Percentiles rank a stretch among this genome's conserved stretches.
Conservation (phyloP, 2,329 filamentous ascomycete species). For the Ciborinia camelliae region DNA sequence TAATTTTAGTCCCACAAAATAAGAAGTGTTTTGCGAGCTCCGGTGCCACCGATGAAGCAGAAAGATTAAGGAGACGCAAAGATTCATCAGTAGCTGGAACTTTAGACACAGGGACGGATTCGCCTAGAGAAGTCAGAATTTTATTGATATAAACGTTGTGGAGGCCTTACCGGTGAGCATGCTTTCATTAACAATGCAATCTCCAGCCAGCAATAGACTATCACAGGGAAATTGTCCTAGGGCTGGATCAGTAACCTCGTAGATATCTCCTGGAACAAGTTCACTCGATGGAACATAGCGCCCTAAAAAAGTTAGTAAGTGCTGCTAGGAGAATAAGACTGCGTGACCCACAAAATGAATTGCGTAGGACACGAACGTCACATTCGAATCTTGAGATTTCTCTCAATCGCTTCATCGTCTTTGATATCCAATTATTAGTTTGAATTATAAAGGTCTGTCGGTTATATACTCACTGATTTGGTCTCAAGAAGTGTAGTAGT, state of each 20-base stretch:
- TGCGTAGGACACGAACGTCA: conserved; percentile 87
- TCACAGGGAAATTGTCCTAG: conserved; percentile 87
- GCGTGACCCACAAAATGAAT: conserved; percentile 76
- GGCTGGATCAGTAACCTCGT: conserved; percentile 92
- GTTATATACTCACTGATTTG: conserved; percentile 56
- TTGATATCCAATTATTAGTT: conserved; percentile 9
- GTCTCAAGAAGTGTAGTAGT: conserved; percentile 87
- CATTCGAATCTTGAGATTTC: conserved; percentile 96
- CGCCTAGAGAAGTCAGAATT: conserved; percentile 50
- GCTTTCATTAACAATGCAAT: conserved; percentile 98
- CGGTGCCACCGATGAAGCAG: conserved; percentile 76
- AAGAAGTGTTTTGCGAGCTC: conserved; percentile 85
- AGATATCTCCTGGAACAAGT: conserved; percentile 91
- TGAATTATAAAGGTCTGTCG: conserved; percentile 11
- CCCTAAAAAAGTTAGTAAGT: conserved; percentile 48
- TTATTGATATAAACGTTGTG: neutral
- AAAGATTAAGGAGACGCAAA: conserved; percentile 71
- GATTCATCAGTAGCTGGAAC: conserved; percentile 77
- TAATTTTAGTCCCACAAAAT: conserved; percentile 93
- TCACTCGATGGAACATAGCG: conserved; percentile 81
- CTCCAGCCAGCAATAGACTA: conserved; percentile 83
- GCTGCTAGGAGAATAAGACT: conserved; percentile 5
- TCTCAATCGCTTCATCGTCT: conserved; percentile 84
- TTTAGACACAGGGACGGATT: conserved; percentile 96
- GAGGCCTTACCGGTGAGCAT: conserved; percentile 72